Evolutionary conservation across 257 asterid species (phyloP).

Genomic region (Prunella vulgaris): DNA sequence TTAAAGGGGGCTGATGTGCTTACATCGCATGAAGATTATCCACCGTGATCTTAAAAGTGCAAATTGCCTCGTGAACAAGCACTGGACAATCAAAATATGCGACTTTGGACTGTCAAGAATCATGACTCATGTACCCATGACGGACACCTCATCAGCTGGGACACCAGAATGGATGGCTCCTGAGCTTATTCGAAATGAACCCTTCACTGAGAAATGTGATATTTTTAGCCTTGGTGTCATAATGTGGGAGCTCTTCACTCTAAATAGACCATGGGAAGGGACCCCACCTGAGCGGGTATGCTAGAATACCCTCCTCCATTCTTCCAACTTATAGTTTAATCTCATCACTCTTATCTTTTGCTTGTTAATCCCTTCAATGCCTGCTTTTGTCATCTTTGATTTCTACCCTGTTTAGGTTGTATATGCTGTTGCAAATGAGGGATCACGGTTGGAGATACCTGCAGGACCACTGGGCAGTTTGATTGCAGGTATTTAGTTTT

Average conservation of each 20-base stretch:
- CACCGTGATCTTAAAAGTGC: slow-evolving; percentile 95
- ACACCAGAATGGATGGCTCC: slow-evolving; percentile 99
- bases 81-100: slow-evolving; percentile 91
- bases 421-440: slow-evolving; percentile 57
- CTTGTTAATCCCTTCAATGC: slow-evolving; percentile 15
- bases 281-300: slow-evolving; percentile 85
- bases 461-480: slow-evolving; percentile 82
- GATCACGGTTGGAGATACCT: slow-evolving; percentile 77
- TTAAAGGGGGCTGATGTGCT: slow-evolving; percentile 91
- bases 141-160: slow-evolving; percentile 82
- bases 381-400: neutral
- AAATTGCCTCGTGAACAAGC: slow-evolving; percentile 87
- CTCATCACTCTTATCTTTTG: neutral
- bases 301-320: neutral
- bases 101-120: slow-evolving; percentile 98
- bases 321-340: neutral
- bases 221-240: slow-evolving; percentile 93
- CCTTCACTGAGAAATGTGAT: slow-evolving; percentile 92
- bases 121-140: slow-evolving; percentile 49
- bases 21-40: slow-evolving; percentile 93
- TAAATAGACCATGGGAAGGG: slow-evolving; percentile 89
- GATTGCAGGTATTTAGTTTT: slow-evolving; percentile 50
- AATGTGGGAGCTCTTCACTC: slow-evolving; percentile 95
- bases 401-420: slow-evolving; percentile 56
- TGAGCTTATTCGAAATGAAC: slow-evolving; percentile 83